Base-by-base conservation (phyloP, 225 moss, liverwort and hornwort species). In the Straminergon stramineum region DNA sequence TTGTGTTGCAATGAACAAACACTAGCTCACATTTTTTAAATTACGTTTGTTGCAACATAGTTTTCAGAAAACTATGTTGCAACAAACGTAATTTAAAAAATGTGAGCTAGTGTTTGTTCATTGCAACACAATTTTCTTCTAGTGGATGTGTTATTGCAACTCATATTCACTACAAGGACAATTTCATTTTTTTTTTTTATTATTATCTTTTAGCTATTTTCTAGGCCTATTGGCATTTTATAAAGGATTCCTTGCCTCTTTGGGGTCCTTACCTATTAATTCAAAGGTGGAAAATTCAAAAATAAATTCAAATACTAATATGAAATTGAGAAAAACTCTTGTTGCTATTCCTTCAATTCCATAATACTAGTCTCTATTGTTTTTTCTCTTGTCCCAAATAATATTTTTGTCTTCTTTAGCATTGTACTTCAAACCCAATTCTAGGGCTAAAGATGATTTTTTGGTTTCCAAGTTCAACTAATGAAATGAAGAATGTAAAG, bases 261-360 rank as follows among this genome's bases (percentile, higher is more conserved):
- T 21, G 63, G 26, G 17, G 1, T 19, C 5, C 9, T 31, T 30
- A 2, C 12, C 3, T 43, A 5, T 41, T 32, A 20, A 0, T 45
- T 82, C 32, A 45, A 63, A 22, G 32, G 32, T 43, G 4, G 9
- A 9, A 43, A 62, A 20, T 32, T 43, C 9, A 45, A 81, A 60
- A 62, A 45, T 13, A 45, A 41, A 30, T 19, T 45, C 2, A 45
- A 82, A 12, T 3, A 43, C 3, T 6, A 8, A 21, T 22, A 43
- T 21, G 2, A 45, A 62, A 20, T 5, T 4, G 2, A 9, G 20
- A 41, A 17, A 53, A 32, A 24, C 3, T 37, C 6, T 56, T 56
- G 0, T n/a, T 57, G 5, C 1, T 17, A 3, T 15, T 79, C 3
- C 5, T 53, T 23, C 35, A 0, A 35, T 15, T 55, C 9, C 0